Evolutionary conservation across 306 rosid genomes (phyloP).

Genomic region (Hylodesmum podocarpum): DNA sequence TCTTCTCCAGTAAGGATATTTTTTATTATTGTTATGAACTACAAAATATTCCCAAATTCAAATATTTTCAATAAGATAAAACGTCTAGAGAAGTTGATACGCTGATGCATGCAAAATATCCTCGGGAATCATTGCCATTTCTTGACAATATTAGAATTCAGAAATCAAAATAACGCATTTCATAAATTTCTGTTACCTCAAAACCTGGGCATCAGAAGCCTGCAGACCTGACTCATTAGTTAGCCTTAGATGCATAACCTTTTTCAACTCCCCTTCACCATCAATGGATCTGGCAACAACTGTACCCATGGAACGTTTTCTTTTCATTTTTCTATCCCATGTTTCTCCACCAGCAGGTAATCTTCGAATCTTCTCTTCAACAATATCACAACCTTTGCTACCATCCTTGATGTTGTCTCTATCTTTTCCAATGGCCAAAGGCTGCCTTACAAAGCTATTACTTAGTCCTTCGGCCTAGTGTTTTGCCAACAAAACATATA

Average conservation of each 20-base stretch:
- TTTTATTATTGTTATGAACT: neutral
- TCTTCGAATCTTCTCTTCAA: constrained; percentile 73
- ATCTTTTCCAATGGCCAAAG: constrained; percentile 56
- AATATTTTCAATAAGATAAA: constrained; percentile 11
- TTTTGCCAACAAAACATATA: constrained; percentile 16
- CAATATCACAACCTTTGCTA: constrained; percentile 62
- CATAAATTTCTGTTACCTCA: constrained; percentile 52
- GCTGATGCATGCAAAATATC: too few relatives aligned
- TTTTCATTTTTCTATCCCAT: constrained; percentile 76
- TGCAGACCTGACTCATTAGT: constrained; percentile 54
- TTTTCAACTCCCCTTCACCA: constrained; percentile 68
- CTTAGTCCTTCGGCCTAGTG: constrained; percentile 68
- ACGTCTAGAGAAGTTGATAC: neutral
- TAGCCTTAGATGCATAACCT: constrained; percentile 58
- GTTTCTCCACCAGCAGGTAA: constrained; percentile 74
- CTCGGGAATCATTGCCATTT: neutral
- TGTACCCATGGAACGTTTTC: constrained; percentile 70
- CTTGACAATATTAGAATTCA: neutral
- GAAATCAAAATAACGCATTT: constrained; percentile 29
- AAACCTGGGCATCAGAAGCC: constrained; percentile 60
- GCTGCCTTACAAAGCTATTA: constrained; percentile 54
- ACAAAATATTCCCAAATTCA: constrained; percentile 25
- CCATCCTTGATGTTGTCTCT: constrained; percentile 59
- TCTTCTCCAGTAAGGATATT: neutral
- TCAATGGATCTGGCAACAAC: constrained; percentile 58